Percentiles rank a stretch among this genome's conserved stretches.
Evolutionary conservation across 345 rosid species (phyloP).

Genomic region (Ceriops zippeliana): DNA sequence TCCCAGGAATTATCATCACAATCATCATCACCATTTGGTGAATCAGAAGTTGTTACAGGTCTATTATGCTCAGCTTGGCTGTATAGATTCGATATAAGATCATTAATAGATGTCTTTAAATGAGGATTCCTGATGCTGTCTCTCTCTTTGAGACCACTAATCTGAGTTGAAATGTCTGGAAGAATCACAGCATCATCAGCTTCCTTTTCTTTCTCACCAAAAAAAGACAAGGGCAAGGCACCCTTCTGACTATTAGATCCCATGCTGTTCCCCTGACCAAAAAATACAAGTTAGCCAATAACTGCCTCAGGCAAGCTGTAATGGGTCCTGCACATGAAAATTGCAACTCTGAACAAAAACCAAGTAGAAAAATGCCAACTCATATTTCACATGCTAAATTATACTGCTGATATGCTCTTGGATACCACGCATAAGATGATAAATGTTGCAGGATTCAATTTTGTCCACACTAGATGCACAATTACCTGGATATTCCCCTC

Average conservation of each 20-base stretch:
- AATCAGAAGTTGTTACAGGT: constrained; percentile 24
- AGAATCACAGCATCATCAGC: constrained; percentile 34
- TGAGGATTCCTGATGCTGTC: constrained; percentile 30
- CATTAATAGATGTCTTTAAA: constrained; percentile 47
- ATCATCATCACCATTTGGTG: constrained; percentile 34
- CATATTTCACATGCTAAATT: background rate
- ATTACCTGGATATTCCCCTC: constrained; percentile 22
- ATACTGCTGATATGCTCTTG: background rate
- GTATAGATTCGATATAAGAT: constrained; percentile 78
- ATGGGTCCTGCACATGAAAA: too few relatives aligned
- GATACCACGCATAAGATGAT: background rate
- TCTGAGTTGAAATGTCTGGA: constrained; percentile 38
- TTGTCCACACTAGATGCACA: constrained; percentile 10
- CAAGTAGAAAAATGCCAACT: too few relatives aligned
- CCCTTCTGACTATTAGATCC: constrained; percentile 37
- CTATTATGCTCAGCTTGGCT: constrained; percentile 48
- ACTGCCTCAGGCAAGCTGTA: too few relatives aligned
- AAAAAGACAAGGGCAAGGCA: constrained; percentile 62
- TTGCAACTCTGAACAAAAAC: constrained; percentile 10
- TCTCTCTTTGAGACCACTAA: constrained; percentile 16
- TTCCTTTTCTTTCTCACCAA: constrained; percentile 51
- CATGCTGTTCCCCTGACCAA: constrained; percentile 38
- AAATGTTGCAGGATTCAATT: background rate
- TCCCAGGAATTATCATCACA: constrained; percentile 76
- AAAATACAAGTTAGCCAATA: constrained; percentile 2